Conservation (phyloP, 2,329 filamentous ascomycete genomes). For the Aspergillus pseudoterreus region DNA sequence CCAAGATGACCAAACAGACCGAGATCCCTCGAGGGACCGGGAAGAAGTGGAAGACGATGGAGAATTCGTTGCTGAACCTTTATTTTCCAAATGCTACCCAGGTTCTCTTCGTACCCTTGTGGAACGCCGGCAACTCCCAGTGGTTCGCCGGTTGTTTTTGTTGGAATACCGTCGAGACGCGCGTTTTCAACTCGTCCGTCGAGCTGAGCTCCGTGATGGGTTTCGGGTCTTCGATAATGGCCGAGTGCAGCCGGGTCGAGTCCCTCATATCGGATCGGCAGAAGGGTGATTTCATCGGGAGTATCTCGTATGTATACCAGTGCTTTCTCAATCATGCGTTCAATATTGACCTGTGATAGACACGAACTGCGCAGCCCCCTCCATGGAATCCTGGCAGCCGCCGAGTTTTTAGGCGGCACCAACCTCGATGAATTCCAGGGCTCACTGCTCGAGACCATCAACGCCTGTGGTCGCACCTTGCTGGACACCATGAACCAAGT, state of each 20-base stretch:
- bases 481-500: conserved; percentile 45
- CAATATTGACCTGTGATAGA: conserved; percentile 7
- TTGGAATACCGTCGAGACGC: conserved; percentile 37
- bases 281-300: conserved; percentile 44
- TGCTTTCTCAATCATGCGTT: neutral
- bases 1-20: conserved; percentile 9
- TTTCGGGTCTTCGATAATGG: conserved; percentile 42
- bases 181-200: conserved; percentile 34
- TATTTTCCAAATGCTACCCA: conserved; percentile 48
- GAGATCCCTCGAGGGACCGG: conserved; percentile 18
- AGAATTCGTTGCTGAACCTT: conserved; percentile 39
- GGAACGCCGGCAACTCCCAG: conserved; percentile 47
- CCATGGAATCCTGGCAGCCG: conserved; percentile 41
- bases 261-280: conserved; percentile 41
- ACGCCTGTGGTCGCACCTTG: conserved; percentile 40
- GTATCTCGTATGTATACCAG: conserved; percentile 31
- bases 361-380: conserved; percentile 43
- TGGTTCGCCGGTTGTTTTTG: conserved; percentile 47
- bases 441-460: conserved; percentile 38
- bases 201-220: conserved; percentile 40
- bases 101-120: conserved; percentile 50
- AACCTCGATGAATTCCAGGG: conserved; percentile 38
- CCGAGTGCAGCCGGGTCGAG: conserved; percentile 41
- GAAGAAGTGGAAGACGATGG: conserved; percentile 29
- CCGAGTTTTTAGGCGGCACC: conserved; percentile 39